Conservation (phyloP, 2,329 filamentous ascomycete species). For the Beauveria varroae region DNA sequence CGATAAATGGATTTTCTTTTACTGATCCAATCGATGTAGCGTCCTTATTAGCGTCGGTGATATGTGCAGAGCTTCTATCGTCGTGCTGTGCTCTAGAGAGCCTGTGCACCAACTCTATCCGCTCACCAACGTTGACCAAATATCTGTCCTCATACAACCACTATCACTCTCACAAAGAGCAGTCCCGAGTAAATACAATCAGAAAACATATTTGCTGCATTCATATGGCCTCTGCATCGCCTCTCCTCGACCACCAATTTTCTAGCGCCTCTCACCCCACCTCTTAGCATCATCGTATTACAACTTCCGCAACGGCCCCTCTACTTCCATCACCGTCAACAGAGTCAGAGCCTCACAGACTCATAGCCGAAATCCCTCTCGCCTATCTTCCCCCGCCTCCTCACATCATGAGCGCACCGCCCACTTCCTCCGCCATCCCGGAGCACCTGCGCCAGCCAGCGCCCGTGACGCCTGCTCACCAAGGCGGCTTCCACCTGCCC, state of each 20-base stretch:
- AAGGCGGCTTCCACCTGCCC: conserved; percentile 34
- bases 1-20: too few species aligned
- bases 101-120: too few species aligned
- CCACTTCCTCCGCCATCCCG: conserved; percentile 8
- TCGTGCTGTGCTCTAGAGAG: too few species aligned
- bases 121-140: too few species aligned
- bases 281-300: neutral
- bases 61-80: too few species aligned
- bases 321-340: neutral
- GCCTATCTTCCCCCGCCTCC: neutral
- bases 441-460: neutral
- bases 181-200: neutral
- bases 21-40: too few species aligned
- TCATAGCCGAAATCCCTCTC: neutral
- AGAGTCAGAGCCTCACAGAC: neutral
- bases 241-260: neutral
- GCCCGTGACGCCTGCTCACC: conserved; percentile 1
- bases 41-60: too few species aligned
- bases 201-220: neutral
- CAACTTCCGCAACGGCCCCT: neutral
- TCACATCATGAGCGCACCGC: neutral
- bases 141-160: too few species aligned
- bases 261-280: conserved; percentile 6
- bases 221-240: neutral
- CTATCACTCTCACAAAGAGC: too few species aligned